Base-by-base conservation (phyloP, 2,329 filamentous ascomycete genomes). In the Ascosphaera acerosa region DNA sequence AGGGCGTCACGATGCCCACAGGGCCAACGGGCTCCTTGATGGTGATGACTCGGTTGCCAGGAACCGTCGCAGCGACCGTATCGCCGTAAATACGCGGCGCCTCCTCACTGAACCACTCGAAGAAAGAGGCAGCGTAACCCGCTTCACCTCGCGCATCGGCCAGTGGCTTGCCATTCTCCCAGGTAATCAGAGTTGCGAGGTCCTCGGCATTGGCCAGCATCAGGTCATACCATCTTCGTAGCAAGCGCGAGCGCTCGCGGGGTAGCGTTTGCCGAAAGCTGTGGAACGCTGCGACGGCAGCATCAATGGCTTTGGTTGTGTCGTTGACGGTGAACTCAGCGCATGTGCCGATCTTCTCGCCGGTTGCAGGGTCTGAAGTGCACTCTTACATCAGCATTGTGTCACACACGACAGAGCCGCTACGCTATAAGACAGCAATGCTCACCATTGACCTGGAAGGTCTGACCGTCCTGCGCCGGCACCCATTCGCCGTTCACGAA, bases 401-500 rank as follows among this genome's bases (percentile, higher is more conserved):
- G 4, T 18, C n/a, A 18, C 19, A 19, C 12, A 17, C 18, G 27
- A 15, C 10, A 3, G 15, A 6, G 14, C 6, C 9, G 16, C 15
- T n/a, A n/a, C n/a, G n/a, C 28, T n/a, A n/a, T n/a, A n/a, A n/a
- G n/a, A n/a, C n/a, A n/a, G n/a, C 5, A 14, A 12, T 6, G 7
- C 26, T 28, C n/a, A 73, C 70, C 74, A 39, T 66, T 62, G 36
- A 92, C 77, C 49, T 87, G 72, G 51, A 94, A 97, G 29, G 80
- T 91, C 64, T 89, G 71, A 47, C 80, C 78, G 1, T 80, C 90
- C 45, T 70, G 67, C 42, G 84, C 77, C 42, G 65, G 63, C 37
- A 89, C 66, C 77, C 82, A 97, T 64, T 90, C 66, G 45, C 87
- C 87, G 49, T 97, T 84, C 46, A 94, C 71, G 48, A 84, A 92